These are phyloP conservation scores for Neopestalotiopsis clavispora DNA, from an alignment of 2,329 filamentous ascomycete species.

Conservation along the genomic window DNA sequence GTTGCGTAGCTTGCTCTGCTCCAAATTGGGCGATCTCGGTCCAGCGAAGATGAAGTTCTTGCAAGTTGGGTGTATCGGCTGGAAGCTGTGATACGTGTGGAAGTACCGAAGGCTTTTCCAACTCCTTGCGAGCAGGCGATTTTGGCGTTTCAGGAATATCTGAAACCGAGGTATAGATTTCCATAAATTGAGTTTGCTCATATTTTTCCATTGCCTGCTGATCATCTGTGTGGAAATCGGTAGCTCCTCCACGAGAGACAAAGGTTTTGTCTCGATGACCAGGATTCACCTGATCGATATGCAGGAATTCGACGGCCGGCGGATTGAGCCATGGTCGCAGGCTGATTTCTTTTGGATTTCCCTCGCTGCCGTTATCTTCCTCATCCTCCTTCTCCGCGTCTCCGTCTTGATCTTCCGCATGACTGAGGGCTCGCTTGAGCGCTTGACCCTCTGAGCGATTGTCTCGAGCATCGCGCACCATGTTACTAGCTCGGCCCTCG, in stretches of 20 bases:
- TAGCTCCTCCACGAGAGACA: conserved; percentile 57
- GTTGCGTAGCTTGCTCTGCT: conserved; percentile 44
- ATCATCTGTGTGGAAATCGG: conserved; percentile 58
- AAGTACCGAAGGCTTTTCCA: conserved; percentile 25
- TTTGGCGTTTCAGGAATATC: conserved; percentile 63
- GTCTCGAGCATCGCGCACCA: conserved; percentile 74
- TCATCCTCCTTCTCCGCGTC: conserved; percentile 58
- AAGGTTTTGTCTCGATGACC: conserved; percentile 54
- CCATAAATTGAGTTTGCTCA: conserved; percentile 65
- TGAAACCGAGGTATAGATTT: conserved; percentile 57
- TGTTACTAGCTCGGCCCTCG: conserved; percentile 67
- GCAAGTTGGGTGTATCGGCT: conserved; percentile 43
- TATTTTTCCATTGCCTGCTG: conserved; percentile 60
- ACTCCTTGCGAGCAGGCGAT: conserved; percentile 50
- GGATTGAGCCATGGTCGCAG: conserved; percentile 59
- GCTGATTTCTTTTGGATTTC: conserved; percentile 58
- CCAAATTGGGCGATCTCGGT: conserved; percentile 51
- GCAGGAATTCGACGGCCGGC: conserved; percentile 49
- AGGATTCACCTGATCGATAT: conserved; percentile 52
- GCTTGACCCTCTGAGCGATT: conserved; percentile 76
- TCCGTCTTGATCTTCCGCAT: not conserved
- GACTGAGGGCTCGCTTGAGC: conserved; percentile 50
- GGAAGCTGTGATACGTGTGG: conserved; percentile 43
- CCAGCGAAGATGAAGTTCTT: conserved; percentile 56
- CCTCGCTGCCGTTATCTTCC: conserved; percentile 62